Evolutionary conservation across 805 yeast species (phyloP).

Genomic region (Saturnispora sekii): DNA sequence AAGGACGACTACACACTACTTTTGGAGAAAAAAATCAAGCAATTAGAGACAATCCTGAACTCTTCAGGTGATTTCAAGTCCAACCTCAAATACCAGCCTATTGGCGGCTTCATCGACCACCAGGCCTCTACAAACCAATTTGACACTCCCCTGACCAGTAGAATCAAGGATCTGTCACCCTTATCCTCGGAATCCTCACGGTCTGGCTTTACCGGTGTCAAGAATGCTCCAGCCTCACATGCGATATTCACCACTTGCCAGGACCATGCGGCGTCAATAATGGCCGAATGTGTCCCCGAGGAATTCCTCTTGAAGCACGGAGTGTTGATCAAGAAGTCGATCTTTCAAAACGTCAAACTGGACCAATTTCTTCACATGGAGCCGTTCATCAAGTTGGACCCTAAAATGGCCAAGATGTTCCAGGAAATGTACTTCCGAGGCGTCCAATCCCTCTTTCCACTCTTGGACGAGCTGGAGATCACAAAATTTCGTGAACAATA

Average conservation of each 20-base stretch:
- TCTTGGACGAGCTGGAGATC: conserved; percentile 43
- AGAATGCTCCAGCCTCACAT: too few relatives aligned
- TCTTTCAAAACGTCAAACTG: conserved; percentile 37
- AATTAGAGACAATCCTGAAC: conserved; percentile 41
- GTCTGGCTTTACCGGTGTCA: too few relatives aligned
- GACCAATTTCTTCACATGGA: conserved; percentile 36
- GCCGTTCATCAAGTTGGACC: conserved; percentile 45
- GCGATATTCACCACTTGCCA: too few relatives aligned
- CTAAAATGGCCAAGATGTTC: conserved; percentile 38
- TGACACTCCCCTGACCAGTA: not conserved
- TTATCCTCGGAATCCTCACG: too few relatives aligned
- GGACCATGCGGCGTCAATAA: not conserved
- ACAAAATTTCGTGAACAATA: conserved; percentile 41
- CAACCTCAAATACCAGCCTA: conserved; percentile 23
- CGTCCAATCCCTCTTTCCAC: conserved; percentile 47
- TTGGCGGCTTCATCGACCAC: conserved; percentile 15
- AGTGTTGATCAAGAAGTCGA: conserved; percentile 12
- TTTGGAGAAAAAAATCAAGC: conserved; percentile 45
- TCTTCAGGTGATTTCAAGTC: not conserved
- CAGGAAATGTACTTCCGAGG: conserved; percentile 47
- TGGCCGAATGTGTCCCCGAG: not conserved
- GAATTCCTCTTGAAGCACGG: conserved; percentile 5
- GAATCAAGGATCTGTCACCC: not conserved
- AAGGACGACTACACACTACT: conserved; percentile 51
- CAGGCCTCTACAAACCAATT: not conserved